Evolutionary conservation across 106 monocot species (phyloP).

Genomic region (Dendrobium catenatum): DNA sequence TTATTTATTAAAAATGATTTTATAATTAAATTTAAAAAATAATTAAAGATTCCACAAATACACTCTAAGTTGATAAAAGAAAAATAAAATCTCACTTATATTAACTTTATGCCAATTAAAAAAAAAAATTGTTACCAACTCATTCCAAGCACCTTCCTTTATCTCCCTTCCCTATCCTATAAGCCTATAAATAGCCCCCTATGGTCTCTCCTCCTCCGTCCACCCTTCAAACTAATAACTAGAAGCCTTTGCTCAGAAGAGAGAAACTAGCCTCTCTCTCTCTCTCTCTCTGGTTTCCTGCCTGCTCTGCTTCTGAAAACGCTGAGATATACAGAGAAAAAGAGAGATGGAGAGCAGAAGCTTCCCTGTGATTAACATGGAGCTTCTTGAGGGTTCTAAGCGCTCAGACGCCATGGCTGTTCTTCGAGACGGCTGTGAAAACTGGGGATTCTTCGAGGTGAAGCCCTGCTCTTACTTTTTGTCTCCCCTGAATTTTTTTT

Average conservation of each 20-base stretch:
- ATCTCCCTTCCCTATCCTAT: not conserved
- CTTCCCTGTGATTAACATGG: slow-evolving; percentile 54
- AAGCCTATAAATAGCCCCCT: not conserved
- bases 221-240: not conserved
- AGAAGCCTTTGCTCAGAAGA: too few relatives aligned
- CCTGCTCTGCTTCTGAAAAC: not conserved
- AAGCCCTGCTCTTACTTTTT: not conserved
- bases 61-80: too few relatives aligned
- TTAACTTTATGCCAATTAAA: too few relatives aligned
- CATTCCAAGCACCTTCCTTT: not conserved
- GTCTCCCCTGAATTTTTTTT: not conserved
- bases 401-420: slow-evolving; percentile 33
- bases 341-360: slow-evolving; percentile 14
- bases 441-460: slow-evolving; percentile 76
- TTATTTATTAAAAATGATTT: too few relatives aligned
- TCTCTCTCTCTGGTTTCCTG: not conserved
- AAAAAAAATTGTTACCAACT: too few relatives aligned
- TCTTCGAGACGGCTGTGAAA: slow-evolving; percentile 48
- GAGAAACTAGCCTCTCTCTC: not conserved
- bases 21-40: too few relatives aligned
- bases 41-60: too few relatives aligned
- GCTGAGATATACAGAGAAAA: slow-evolving; percentile 24
- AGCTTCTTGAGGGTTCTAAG: slow-evolving; percentile 27
- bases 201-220: not conserved
- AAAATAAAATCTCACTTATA: too few relatives aligned